A percentile compares a stretch with the other conserved stretches of the same genome.
Conservation (phyloP, 1,284 basidiomycete genomes). For the Cryptococcus sp. region DNA sequence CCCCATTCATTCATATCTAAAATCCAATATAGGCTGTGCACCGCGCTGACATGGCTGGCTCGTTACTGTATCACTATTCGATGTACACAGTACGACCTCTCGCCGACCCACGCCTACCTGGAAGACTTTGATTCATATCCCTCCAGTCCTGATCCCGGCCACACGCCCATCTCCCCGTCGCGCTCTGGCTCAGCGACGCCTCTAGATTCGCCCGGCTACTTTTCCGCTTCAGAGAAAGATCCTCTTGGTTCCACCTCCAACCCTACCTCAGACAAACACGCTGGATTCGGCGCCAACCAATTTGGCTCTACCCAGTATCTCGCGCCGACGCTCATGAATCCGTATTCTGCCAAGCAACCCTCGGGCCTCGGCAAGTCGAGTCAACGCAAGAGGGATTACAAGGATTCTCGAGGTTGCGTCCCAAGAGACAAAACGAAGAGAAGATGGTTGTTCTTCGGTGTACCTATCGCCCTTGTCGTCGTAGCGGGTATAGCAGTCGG, state of each 20-base stretch:
- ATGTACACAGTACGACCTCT: slow-evolving; percentile 25
- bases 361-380: not conserved
- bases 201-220: not conserved
- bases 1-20: not conserved
- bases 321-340: slow-evolving; percentile 11
- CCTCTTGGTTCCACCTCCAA: slow-evolving; percentile 9
- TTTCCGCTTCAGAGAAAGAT: slow-evolving; percentile 22
- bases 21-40: not conserved
- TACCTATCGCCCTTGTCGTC: slow-evolving; percentile 34
- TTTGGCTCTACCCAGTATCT: slow-evolving; percentile 26
- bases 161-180: slow-evolving; percentile 23
- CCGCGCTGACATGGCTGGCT: not conserved
- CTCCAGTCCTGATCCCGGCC: slow-evolving; percentile 25
- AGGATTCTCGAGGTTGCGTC: slow-evolving; percentile 14
- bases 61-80: not conserved
- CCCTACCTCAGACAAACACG: too few relatives aligned
- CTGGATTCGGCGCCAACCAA: slow-evolving; percentile 22
- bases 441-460: slow-evolving; percentile 41
- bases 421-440: slow-evolving; percentile 26
- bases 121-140: slow-evolving; percentile 33
- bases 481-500: slow-evolving; percentile 42
- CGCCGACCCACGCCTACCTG: slow-evolving; percentile 40
- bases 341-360: not conserved
- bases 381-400: not conserved
- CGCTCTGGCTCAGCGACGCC: slow-evolving; percentile 7